Evolutionary conservation across 2,329 filamentous ascomycete genomes (phyloP).

Genomic region (Periconia sp.): DNA sequence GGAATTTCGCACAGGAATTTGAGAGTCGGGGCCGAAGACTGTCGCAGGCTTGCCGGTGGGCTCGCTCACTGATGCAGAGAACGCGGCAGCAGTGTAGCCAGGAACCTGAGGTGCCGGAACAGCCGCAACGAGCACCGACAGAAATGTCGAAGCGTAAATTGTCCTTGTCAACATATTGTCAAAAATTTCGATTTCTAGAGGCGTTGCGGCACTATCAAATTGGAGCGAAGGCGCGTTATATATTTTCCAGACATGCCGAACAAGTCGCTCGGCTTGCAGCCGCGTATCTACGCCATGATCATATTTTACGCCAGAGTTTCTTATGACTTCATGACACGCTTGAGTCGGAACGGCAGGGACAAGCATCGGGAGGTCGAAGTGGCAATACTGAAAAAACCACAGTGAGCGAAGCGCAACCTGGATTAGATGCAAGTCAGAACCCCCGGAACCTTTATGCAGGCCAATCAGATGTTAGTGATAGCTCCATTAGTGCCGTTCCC

Average conservation of each 20-base stretch:
- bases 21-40: conserved; percentile 52
- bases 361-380: conserved; percentile 6
- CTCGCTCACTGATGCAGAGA: conserved; percentile 46
- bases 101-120: conserved; percentile 50
- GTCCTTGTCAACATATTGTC: conserved; percentile 47
- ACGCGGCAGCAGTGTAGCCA: conserved; percentile 54
- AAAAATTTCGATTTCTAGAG: conserved; percentile 8
- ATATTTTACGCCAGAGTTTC: too few species aligned
- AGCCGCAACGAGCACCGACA: conserved; percentile 44
- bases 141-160: conserved; percentile 37
- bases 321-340: conserved; percentile 46
- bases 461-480: too few species aligned
- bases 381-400: too few species aligned
- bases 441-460: too few species aligned
- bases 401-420: too few species aligned
- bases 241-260: too few species aligned
- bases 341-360: conserved; percentile 28
- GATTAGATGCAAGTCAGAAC: too few species aligned
- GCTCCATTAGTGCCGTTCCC: too few species aligned
- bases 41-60: conserved; percentile 44
- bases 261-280: neutral
- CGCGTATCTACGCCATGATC: neutral
- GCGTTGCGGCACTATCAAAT: conserved; percentile 8
- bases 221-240: conserved; percentile 12
- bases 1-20: conserved; percentile 48